Percentiles rank a stretch among this genome's conserved stretches.
Evolutionary conservation across 1,139 yeast genomes (phyloP).

Genomic region (Kodamaea arcana): DNA sequence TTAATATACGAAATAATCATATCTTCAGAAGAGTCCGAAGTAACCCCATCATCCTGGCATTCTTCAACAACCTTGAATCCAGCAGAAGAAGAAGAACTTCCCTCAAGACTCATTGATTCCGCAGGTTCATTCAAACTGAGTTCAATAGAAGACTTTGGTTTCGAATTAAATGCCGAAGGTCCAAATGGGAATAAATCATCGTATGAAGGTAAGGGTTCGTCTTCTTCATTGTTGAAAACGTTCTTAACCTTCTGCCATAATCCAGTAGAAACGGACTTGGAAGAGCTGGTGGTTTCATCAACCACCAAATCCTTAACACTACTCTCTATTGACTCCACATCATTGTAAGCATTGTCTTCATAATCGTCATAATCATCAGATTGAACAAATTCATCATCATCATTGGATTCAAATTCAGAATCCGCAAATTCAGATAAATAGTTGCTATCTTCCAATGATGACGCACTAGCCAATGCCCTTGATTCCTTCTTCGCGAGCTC

Average conservation of each 20-base stretch:
- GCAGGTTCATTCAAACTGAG: constrained; percentile 18
- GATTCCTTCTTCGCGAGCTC: constrained; percentile 9
- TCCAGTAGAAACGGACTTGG: constrained; percentile 12
- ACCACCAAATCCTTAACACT: constrained; percentile 3
- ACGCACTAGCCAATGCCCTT: background rate
- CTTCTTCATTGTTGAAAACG: constrained; percentile 47
- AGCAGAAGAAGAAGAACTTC: constrained; percentile 3
- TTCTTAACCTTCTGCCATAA: constrained; percentile 63
- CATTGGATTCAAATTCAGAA: constrained; percentile 37
- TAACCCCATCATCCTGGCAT: constrained; percentile 21
- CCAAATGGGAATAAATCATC: constrained; percentile 80
- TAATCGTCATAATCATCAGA: constrained; percentile 18
- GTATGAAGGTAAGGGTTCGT: constrained; percentile 62
- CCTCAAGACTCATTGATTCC: constrained; percentile 1
- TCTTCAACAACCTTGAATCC: constrained; percentile 7
- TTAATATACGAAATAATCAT: constrained; percentile 53
- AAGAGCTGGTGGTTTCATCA: constrained; percentile 2
- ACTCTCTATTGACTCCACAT: constrained; percentile 1
- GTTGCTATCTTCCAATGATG: constrained; percentile 15
- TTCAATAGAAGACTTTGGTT: constrained; percentile 36
- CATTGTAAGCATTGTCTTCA: constrained; percentile 18
- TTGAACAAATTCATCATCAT: constrained; percentile 25
- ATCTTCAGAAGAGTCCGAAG: constrained; percentile 50
- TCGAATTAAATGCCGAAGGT: constrained; percentile 25
- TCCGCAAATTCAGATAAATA: constrained; percentile 41